These are phyloP conservation scores for Saxophila tyrrhenica DNA, from an alignment of 495 filamentous ascomycete species.

Conservation along the genomic window DNA sequence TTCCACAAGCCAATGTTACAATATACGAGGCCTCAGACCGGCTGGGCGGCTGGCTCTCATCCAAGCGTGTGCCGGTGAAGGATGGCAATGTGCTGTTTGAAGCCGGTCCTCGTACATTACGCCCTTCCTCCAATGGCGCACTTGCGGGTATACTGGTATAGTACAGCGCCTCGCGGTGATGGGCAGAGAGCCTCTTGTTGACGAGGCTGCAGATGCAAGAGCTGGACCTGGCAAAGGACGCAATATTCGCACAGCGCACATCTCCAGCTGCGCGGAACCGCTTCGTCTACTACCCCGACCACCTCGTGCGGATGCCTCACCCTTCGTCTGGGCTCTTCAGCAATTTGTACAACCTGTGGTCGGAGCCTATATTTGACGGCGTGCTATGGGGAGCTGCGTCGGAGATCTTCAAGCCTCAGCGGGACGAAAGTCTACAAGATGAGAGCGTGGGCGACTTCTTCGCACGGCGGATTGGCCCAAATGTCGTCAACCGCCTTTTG, in stretches of 20 bases:
- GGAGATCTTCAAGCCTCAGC: constrained; percentile 29
- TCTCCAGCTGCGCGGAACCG: constrained; percentile 47
- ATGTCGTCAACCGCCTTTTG: constrained; percentile 59
- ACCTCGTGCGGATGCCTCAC: constrained; percentile 59
- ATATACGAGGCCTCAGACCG: constrained; percentile 61
- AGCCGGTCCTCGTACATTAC: constrained; percentile 70
- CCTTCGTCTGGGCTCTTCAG: constrained; percentile 25
- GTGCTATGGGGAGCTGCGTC: constrained; percentile 30
- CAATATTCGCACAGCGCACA: constrained; percentile 44
- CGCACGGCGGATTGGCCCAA: constrained; percentile 40
- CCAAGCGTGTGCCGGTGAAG: constrained; percentile 51
- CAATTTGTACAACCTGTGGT: constrained; percentile 28
- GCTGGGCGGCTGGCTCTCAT: constrained; percentile 78
- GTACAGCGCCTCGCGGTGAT: background rate
- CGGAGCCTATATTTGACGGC: constrained; percentile 55
- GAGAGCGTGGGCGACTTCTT: constrained; percentile 66
- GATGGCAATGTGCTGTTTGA: constrained; percentile 62
- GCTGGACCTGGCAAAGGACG: constrained; percentile 48
- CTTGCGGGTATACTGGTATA: constrained; percentile 48
- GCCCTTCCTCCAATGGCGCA: constrained; percentile 37
- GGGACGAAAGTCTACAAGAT: constrained; percentile 35
- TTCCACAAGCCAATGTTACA: constrained; percentile 53
- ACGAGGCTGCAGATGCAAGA: constrained; percentile 44
- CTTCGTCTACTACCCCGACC: constrained; percentile 90
- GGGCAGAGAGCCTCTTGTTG: background rate